Evolutionary conservation across 75 land plant species (phyloP).

Genomic region (Cupressus sempervirens): DNA sequence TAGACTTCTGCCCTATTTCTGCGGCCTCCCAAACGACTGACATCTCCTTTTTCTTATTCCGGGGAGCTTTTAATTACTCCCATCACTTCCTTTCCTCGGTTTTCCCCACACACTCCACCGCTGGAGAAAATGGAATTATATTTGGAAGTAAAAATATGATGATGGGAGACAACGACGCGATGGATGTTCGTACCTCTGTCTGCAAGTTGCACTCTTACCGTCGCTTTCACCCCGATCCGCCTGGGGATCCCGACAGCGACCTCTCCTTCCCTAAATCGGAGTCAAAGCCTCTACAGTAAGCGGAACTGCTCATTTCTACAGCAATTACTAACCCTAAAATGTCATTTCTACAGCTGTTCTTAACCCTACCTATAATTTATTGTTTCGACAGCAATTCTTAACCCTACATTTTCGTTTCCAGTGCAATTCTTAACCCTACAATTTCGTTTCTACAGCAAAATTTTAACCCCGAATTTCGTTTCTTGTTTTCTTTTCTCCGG

Average conservation of each 20-base stretch:
- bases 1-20: background rate
- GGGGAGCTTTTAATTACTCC: background rate
- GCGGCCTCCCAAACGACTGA: slow-evolving; percentile 4
- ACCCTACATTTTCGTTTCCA: too few species aligned
- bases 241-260: slow-evolving; percentile 10
- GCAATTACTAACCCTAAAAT: too few species aligned
- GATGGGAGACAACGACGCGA: slow-evolving; percentile 5
- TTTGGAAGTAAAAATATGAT: background rate
- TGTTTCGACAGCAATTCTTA: too few species aligned
- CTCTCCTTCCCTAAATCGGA: background rate
- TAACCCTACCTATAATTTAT: too few species aligned
- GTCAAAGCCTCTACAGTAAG: background rate
- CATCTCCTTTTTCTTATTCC: background rate
- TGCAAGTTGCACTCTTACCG: background rate
- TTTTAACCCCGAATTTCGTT: too few species aligned
- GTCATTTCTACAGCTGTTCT: too few species aligned
- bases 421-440: too few species aligned
- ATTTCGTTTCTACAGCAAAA: too few species aligned
- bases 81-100: background rate
- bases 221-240: slow-evolving; percentile 7
- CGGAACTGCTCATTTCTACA: background rate
- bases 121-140: background rate
- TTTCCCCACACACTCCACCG: too few species aligned
- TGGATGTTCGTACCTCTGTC: background rate
- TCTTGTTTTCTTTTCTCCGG: too few species aligned